Evolutionary conservation across 2,329 filamentous ascomycete genomes (phyloP).

Genomic region (Colletotrichum somersetense): DNA sequence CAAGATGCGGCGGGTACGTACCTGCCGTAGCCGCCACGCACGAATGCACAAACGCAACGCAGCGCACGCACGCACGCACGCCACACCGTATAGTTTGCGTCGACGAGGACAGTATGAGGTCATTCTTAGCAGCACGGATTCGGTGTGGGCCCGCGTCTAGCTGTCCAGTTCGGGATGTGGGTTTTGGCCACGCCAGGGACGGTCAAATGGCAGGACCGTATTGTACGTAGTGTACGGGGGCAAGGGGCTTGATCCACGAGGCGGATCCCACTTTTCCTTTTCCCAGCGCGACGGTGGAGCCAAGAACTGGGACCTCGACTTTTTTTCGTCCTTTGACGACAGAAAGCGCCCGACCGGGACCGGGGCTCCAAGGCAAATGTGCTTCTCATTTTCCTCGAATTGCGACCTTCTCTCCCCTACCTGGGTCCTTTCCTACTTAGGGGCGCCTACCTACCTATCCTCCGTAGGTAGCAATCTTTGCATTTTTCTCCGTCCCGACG

Average conservation of each 20-base stretch:
- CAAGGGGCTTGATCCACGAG: constrained; percentile 29
- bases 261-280: neutral
- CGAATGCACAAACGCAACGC: too few species aligned
- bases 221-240: too few species aligned
- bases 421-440: too few species aligned
- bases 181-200: neutral
- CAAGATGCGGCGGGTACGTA: neutral
- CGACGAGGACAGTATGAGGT: constrained; percentile 34
- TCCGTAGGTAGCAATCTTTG: constrained; percentile 1
- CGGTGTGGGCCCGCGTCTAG: constrained; percentile 10
- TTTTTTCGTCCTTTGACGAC: neutral
- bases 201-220: constrained; percentile 16
- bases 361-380: neutral
- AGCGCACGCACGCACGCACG: too few species aligned
- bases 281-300: constrained; percentile 16
- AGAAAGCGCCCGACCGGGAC: neutral
- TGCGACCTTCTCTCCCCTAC: neutral
- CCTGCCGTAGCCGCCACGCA: neutral
- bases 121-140: constrained; percentile 33
- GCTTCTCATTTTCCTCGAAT: neutral
- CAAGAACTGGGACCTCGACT: constrained; percentile 8
- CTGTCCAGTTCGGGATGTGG: constrained; percentile 4
- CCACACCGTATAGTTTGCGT: neutral
- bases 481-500: neutral
- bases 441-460: neutral